phyloP scores from a whole-genome alignment of 768 basidiomycete genomes.

The Suillus placidus region DNA sequence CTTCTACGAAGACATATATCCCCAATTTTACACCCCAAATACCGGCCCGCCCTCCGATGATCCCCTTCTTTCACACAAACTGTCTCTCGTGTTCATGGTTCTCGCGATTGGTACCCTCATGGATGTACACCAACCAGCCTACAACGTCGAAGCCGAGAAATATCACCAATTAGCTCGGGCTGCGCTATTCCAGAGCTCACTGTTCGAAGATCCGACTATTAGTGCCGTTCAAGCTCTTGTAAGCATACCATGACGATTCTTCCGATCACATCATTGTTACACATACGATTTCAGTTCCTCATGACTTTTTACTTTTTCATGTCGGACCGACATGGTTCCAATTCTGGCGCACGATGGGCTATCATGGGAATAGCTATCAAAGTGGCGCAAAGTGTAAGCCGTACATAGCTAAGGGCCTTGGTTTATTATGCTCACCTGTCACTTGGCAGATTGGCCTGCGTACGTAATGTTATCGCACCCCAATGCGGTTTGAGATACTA shows the following conservation, averaged over 20 bases:
- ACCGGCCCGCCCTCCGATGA: conserved; percentile 50
- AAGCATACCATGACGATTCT: conserved; percentile 42
- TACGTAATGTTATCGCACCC: conserved; percentile 37
- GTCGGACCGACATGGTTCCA: conserved; percentile 67
- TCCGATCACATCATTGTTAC: conserved; percentile 33
- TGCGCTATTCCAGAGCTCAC: conserved; percentile 61
- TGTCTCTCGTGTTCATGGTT: conserved; percentile 66
- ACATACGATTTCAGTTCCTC: conserved; percentile 52
- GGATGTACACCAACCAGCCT: conserved; percentile 56
- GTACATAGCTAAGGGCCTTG: conserved; percentile 16
- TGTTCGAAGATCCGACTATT: conserved; percentile 70
- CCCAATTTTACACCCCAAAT: conserved; percentile 56
- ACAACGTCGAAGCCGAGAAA: conserved; percentile 69
- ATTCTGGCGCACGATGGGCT: conserved; percentile 65
- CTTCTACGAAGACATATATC: conserved; percentile 63
- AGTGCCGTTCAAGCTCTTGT: conserved; percentile 70
- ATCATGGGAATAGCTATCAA: conserved; percentile 73
- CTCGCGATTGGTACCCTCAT: conserved; percentile 68
- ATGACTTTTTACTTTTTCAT: conserved; percentile 75
- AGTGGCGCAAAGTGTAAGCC: conserved; percentile 68
- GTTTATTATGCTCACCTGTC: conserved; percentile 1
- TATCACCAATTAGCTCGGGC: conserved; percentile 70
- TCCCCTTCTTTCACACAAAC: conserved; percentile 56
- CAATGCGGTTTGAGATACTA: conserved; percentile 7
- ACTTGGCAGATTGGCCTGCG: conserved; percentile 64